These are phyloP conservation scores for Xylaria grammica DNA, from an alignment of 495 filamentous ascomycete species.

Conservation along the genomic window DNA sequence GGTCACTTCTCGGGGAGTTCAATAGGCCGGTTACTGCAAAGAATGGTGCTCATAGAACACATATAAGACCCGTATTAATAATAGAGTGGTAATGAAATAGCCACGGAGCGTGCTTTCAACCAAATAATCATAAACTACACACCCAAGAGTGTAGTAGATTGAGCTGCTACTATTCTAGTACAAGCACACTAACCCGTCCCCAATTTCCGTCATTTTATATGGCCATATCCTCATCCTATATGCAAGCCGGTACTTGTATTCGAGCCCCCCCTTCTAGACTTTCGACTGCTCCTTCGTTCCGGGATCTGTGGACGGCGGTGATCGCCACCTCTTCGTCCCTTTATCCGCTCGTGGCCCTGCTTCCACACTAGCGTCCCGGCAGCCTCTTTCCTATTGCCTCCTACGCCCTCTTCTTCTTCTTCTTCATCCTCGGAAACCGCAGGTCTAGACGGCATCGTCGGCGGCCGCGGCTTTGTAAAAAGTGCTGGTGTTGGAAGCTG, in stretches of 20 bases:
- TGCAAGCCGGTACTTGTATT: background rate
- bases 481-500: background rate
- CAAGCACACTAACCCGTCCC: background rate
- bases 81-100: background rate
- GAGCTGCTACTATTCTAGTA: background rate
- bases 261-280: background rate
- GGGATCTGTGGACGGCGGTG: background rate
- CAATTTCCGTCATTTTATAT: background rate
- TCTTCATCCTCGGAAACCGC: slow-evolving; percentile 1
- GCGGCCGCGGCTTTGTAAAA: too few species aligned
- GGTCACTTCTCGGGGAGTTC: background rate
- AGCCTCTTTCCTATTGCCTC: background rate
- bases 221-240: too few species aligned
- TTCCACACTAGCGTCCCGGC: background rate
- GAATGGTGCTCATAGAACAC: background rate
- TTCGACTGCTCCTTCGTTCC: background rate
- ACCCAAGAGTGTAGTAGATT: background rate
- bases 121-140: background rate
- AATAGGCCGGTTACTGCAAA: slow-evolving; percentile 5
- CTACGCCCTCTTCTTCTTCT: background rate
- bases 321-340: background rate
- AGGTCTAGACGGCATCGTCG: background rate
- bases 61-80: background rate
- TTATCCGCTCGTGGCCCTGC: background rate
- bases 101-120: background rate